A percentile compares a stretch with the other conserved stretches of the same genome.
Conservation (phyloP, 805 yeast genomes). For the Torulaspora indica region DNA sequence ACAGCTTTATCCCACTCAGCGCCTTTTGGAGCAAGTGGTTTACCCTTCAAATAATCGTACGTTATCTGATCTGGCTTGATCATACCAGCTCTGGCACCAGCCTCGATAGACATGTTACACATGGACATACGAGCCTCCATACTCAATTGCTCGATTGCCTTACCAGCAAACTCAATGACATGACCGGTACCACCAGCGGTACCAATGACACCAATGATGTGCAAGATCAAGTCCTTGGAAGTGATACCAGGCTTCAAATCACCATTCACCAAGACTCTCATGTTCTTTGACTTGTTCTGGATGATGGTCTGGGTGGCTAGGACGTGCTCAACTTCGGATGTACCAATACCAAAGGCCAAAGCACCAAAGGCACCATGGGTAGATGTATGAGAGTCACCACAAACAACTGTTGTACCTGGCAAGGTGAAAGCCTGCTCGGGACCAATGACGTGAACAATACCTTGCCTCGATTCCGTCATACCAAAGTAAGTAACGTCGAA, state of each 20-base stretch:
- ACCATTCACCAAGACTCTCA: constrained; percentile 85
- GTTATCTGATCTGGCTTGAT: constrained; percentile 91
- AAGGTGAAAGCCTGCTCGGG: constrained; percentile 98
- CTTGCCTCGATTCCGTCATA: constrained; percentile 91
- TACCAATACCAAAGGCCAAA: constrained; percentile 97
- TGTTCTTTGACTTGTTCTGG: constrained; percentile 92
- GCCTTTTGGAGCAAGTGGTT: constrained; percentile 93
- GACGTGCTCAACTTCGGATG: constrained; percentile 98
- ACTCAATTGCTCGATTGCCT: constrained; percentile 80
- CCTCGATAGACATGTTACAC: constrained; percentile 99
- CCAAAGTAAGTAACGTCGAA: constrained; percentile 92
- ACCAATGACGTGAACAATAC: constrained; percentile 97
- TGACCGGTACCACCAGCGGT: constrained; percentile 99
- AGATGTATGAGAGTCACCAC: constrained; percentile 98
- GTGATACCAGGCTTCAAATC: constrained; percentile 84
- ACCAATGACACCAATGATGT: constrained; percentile 93
- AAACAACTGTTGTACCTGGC: constrained; percentile 97
- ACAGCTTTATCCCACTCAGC: constrained; percentile 94
- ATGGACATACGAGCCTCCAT: constrained; percentile 99
- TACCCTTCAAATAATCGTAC: constrained; percentile 81
- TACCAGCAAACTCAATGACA: constrained; percentile 95
- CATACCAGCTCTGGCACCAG: constrained; percentile 99
- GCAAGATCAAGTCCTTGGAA: constrained; percentile 90
- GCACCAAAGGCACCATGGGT: constrained; percentile 99
- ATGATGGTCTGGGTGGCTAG: constrained; percentile 94